Evolutionary conservation across 805 yeast species (phyloP).

Genomic region (Yarrowia sp.): DNA sequence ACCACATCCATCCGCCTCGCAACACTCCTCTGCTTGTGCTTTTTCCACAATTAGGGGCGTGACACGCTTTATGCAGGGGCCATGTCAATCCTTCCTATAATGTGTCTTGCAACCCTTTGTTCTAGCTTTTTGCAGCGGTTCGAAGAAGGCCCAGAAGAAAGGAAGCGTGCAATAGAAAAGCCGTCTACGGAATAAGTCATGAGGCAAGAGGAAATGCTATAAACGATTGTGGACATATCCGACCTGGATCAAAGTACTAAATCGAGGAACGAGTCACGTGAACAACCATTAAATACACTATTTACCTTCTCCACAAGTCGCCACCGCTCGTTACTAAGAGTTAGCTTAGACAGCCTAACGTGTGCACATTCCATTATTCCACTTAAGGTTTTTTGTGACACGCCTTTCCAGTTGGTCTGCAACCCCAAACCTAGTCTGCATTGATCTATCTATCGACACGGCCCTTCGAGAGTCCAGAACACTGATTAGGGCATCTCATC

Average conservation of each 20-base stretch:
- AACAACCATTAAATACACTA: too few species aligned
- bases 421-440: neutral
- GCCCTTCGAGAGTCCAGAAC: neutral
- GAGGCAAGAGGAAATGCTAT: too few species aligned
- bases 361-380: neutral
- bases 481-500: neutral
- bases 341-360: too few species aligned
- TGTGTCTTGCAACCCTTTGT: neutral
- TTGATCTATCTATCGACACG: conserved; percentile 12
- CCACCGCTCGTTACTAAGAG: too few species aligned
- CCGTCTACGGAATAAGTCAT: too few species aligned
- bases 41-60: neutral
- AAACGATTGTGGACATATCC: too few species aligned
- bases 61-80: conserved; percentile 12
- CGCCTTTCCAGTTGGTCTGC: neutral
- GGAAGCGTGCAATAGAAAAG: neutral
- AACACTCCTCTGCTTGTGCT: too few species aligned
- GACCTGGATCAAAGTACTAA: too few species aligned
- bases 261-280: too few species aligned
- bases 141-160: neutral
- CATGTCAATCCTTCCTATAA: neutral
- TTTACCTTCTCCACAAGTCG: too few species aligned
- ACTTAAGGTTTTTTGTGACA: conserved; percentile 1
- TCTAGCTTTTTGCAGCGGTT: neutral
- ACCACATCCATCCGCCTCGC: too few species aligned